Conservation (phyloP, 306 rosid genomes). For the Abrus pulchellus region DNA sequence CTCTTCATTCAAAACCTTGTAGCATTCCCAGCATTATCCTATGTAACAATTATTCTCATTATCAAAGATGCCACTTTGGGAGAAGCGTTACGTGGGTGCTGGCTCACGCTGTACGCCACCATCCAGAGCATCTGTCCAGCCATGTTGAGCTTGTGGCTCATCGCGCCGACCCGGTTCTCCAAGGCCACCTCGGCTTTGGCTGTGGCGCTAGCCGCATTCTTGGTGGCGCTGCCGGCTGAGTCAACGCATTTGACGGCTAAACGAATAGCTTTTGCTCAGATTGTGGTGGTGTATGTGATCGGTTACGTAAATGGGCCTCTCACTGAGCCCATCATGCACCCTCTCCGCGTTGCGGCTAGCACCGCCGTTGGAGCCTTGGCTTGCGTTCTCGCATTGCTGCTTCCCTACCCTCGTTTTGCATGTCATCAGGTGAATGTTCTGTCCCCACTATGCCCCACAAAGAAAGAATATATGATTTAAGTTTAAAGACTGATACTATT, state of each 20-base stretch:
- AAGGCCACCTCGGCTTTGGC: conserved; percentile 52
- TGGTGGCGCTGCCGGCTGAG: conserved; percentile 64
- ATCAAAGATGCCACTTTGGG: conserved; percentile 64
- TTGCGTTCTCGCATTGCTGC: conserved; percentile 66
- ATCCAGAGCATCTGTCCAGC: conserved; percentile 63
- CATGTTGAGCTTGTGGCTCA: conserved; percentile 60
- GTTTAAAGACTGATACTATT: too few relatives aligned
- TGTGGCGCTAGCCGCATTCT: conserved; percentile 62
- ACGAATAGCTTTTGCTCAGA: conserved; percentile 71
- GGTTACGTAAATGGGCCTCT: conserved; percentile 56
- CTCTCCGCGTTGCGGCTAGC: conserved; percentile 68
- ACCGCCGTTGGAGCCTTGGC: conserved; percentile 68
- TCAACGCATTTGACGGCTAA: conserved; percentile 62
- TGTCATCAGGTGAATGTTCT: not conserved
- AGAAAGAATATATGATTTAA: too few relatives aligned
- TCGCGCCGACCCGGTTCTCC: conserved; percentile 57
- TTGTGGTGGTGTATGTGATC: conserved; percentile 61
- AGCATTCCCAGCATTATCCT: conserved; percentile 77
- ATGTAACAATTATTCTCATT: conserved; percentile 61
- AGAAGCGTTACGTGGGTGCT: conserved; percentile 57
- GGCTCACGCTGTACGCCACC: conserved; percentile 63
- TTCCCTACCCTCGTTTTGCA: conserved; percentile 68
- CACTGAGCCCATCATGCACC: conserved; percentile 66
- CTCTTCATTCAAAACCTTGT: conserved; percentile 47
- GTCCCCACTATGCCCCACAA: too few relatives aligned